Evolutionary conservation across 2,329 filamentous ascomycete species (phyloP), one percentile per base, ranked within the genome.

Genomic region (Pseudogymnoascus sp.): DNA sequence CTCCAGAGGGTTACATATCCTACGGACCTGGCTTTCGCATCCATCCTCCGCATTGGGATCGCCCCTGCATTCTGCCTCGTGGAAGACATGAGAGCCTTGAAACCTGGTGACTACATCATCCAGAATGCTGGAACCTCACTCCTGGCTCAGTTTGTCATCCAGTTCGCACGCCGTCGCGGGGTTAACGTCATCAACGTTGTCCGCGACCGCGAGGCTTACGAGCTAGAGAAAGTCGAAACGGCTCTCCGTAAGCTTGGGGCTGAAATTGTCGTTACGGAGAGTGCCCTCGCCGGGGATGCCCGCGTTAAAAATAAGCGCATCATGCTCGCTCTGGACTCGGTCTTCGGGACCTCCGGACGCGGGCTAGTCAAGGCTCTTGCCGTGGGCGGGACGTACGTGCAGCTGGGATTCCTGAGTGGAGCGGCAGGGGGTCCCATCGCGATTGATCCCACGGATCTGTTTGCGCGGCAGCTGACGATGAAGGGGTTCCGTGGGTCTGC

Each of bases 101-200:
- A 62, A 59, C 66, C 64, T 0, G 69, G 70, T n/a, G 69, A 72
- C 43, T 69, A 64, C 63, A 66, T 71, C 38, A 63, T 70, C 36
- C 68, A 68, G 34, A 71, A 70, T 59, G 68, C 67, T 2, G 69
- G 61, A 16, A 61, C 64, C 3, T 60, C 62, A 2, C 64, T 63
- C 28, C 62, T 70, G 21, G 65, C 68, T 6, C 69, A 68, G 31
- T 60, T 70, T 53, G 65, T 69, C 12, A 60, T 63, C 31, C 69
- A 71, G 42, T 69, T 71, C 36, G 69, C 67, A 11, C 63, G 60
- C 21, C 62, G 63, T 28, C 62, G 63, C 16, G 65, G 65, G 3
- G 28, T 63, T n/a, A 59, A 61, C 12, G 46, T 60, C 18, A 61
- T 67, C n/a, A 62, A 61, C 25, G 62, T 71, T 23, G 63, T 71